A percentile compares a stretch with the other conserved stretches of the same genome.
Evolutionary conservation across 331 rosid genomes (phyloP).

Genomic region (Malus hybrid): DNA sequence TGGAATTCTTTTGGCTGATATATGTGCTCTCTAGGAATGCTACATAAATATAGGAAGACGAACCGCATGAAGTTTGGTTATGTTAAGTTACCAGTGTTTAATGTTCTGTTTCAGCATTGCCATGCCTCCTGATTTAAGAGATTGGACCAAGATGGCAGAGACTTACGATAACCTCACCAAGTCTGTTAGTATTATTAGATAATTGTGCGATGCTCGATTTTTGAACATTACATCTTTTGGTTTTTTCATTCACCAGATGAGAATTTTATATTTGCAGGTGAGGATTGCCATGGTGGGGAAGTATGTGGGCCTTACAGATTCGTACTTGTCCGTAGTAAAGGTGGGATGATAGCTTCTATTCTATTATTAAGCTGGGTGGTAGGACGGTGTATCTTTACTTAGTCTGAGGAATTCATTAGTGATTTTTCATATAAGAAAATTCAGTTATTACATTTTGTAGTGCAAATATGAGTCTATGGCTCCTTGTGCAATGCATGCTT

Average conservation of each 20-base stretch:
- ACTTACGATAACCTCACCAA: constrained; percentile 69
- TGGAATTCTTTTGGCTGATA: constrained; percentile 6
- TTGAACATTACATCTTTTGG: not conserved
- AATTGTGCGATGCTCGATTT: constrained; percentile 5
- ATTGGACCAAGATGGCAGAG: constrained; percentile 93
- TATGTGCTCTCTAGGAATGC: not conserved
- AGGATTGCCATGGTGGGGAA: constrained; percentile 98
- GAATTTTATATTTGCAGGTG: constrained; percentile 49
- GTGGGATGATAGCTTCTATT: constrained; percentile 33
- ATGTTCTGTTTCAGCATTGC: constrained; percentile 51
- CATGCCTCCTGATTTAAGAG: constrained; percentile 62
- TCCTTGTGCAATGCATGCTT: not conserved
- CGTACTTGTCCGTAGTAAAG: constrained; percentile 96
- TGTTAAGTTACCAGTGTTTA: constrained; percentile 7
- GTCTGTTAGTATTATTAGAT: constrained; percentile 54
- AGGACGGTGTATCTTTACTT: not conserved
- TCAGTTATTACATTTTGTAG: not conserved
- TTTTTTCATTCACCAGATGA: constrained; percentile 8
- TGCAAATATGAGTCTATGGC: not conserved
- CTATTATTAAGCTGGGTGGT: constrained; percentile 6
- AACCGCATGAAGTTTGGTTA: constrained; percentile 1
- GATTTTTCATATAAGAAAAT: not conserved
- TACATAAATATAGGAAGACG: not conserved
- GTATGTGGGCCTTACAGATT: constrained; percentile 90
- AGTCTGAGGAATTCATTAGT: not conserved